Base-by-base conservation (phyloP, 1,139 yeast species). In the Kluyveromyces sp. region DNA sequence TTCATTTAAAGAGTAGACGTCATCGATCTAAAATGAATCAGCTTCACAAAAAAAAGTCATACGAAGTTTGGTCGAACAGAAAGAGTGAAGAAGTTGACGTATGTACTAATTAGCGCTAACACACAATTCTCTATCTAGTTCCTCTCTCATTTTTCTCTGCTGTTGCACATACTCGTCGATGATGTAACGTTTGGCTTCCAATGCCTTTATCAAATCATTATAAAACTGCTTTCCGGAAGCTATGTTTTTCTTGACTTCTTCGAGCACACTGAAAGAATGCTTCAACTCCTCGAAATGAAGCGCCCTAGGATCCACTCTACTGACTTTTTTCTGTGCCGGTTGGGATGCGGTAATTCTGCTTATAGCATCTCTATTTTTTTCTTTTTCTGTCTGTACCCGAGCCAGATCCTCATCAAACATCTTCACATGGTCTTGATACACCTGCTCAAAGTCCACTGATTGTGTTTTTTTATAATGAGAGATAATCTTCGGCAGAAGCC, bases 171-270 rank as follows among this genome's bases (percentile, higher is more conserved):
- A 82, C 15, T 68, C 69, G 39, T 77, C 80, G 51, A 84, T 74
- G 33, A 73, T 78, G 6, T 63, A 61, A 18, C 74, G 62, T 13
- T 81, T 73, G 2, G 55, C 67, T 30, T 68, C 66, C 2, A 78
- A 72, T 46, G 77, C 77, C 2, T 63, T 65, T 26, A 75, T 66
- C 47, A 86, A 75, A 44, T 80, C 83, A 41, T 71, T 71, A 63
- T 88, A 88, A 58, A 87, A 88, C 45, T 72, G 71, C 0, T 77
- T 58, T 0, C 95, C 96, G 53, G 83, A 85, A 33, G 74, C 73
- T 33, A 87, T 60, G 54, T 85, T 83, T 15, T 71, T 66, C 17
- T 73, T 61, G 6, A 86, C 57, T 28, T 56, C 52, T 12, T 51
- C 47, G 13, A 57, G 48, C 11, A 55, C 41, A 8, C 46, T 46